phyloP scores from a whole-genome alignment of 441 rosid species.

The Gossypium armourianum region DNA sequence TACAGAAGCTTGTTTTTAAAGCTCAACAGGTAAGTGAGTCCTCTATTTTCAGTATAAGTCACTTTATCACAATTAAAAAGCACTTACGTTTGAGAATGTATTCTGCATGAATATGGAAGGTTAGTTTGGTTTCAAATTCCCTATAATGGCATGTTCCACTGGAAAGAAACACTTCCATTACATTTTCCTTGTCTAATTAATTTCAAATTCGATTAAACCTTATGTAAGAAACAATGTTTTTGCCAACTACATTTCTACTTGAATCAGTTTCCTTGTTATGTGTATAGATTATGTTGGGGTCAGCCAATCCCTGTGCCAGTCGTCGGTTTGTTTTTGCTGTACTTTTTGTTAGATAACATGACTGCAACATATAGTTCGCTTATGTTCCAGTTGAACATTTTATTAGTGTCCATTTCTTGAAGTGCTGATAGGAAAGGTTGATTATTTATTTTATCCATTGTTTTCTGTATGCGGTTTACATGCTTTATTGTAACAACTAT shows the following conservation, averaged over 20 bases:
- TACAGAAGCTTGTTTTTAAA: conserved; percentile 82
- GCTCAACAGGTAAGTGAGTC: conserved; percentile 74
- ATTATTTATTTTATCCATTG: background rate
- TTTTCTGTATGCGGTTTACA: background rate
- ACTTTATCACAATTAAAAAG: background rate
- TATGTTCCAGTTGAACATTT: background rate
- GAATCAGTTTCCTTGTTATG: background rate
- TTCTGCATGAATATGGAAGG: background rate
- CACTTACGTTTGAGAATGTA: background rate
- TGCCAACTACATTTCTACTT: background rate
- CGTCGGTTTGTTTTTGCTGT: background rate
- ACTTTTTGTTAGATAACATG: background rate
- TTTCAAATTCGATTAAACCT: no score
- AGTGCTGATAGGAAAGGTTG: background rate
- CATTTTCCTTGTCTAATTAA: background rate
- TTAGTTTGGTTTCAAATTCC: background rate
- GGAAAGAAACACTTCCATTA: background rate
- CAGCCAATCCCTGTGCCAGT: background rate
- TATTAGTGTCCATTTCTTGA: background rate
- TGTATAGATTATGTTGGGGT: background rate
- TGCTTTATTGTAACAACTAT: background rate
- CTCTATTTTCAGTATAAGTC: conserved; percentile 4
- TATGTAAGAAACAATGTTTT: background rate
- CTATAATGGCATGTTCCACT: background rate
- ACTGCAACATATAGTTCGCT: background rate